Evolutionary conservation across 148 eudicot species (phyloP), one percentile per base, ranked within the genome.

Genomic region (Cornus controversa): DNA sequence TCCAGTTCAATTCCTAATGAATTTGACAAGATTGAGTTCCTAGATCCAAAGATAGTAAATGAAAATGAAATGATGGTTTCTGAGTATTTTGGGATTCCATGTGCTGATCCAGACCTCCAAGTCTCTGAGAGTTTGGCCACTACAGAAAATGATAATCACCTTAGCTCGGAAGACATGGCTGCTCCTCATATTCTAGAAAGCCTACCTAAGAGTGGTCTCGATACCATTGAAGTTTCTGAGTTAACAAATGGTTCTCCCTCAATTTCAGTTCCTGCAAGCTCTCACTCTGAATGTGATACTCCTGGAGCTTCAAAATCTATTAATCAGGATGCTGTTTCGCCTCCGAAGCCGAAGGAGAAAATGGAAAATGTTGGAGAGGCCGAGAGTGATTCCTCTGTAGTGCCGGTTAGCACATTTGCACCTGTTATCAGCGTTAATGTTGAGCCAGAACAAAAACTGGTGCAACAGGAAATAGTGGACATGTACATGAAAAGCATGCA

Each of bases 401-500:
- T 75, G 58, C 26, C 45, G 45, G 10, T 40, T 40, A 40, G 45
- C 45, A 40, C 45, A 40, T 2, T 40, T 34, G 50, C 50, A 37
- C 42, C 68, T 1, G 72, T 74, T 26, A 69, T 66, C 11, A 72
- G 26, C 23, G 28, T 79, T 26, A 71, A 66, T 4, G 2, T 34
- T 28, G 77, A 70, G 75, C 66, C 79, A 4, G 79, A 79, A 72
- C 40, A 67, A 45, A 58, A 79, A 42, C 69, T 82, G 40, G 77
- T 76, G 50, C 79, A 79, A 27, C 77, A 79, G 79, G 85, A 83
- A 63, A 71, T 79, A 28, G 79, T 83, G 11, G 85, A 76, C 18
- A 76, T 83, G 82, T 83, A 83, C 69, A 79, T 79, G 85, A 83
- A 79, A 67, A 83, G 85, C 75, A 83, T 83, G 85, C 82, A 83